These are phyloP conservation scores for Apiotrichum sp. DNA, from an alignment of 1,284 basidiomycete species.

Conservation along the genomic window DNA sequence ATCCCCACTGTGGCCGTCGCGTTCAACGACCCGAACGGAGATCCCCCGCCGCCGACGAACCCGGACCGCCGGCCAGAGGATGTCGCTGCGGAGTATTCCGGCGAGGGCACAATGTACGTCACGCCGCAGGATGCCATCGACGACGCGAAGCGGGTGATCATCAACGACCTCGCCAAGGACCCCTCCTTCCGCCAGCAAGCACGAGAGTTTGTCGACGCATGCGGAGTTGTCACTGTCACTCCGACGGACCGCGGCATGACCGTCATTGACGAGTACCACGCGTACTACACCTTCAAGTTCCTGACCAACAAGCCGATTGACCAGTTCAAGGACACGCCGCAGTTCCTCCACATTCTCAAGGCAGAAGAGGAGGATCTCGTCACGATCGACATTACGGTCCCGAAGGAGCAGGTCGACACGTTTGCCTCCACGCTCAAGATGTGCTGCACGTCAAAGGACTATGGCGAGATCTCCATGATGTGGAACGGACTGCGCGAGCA, in stretches of 20 bases:
- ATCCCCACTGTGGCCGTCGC: conserved; percentile 31
- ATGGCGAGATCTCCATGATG: conserved; percentile 73
- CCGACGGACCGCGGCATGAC: conserved; percentile 87
- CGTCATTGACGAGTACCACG: conserved; percentile 85
- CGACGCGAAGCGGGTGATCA: conserved; percentile 69
- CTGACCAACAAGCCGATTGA: conserved; percentile 70
- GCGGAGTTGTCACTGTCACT: conserved; percentile 72
- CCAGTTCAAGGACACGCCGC: conserved; percentile 64
- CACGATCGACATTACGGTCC: conserved; percentile 65
- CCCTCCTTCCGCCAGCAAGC: conserved; percentile 78
- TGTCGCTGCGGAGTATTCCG: conserved; percentile 43
- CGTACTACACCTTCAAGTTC: conserved; percentile 96
- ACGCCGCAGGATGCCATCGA: conserved; percentile 31
- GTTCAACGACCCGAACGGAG: conserved; percentile 33
- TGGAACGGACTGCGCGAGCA: conserved; percentile 87
- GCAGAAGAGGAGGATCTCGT: conserved; percentile 87
- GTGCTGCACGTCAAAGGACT: conserved; percentile 78
- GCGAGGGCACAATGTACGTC: conserved; percentile 27
- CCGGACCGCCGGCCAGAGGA: conserved; percentile 31
- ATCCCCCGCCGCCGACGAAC: conserved; percentile 33
- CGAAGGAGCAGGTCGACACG: conserved; percentile 56
- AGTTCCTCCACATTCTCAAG: conserved; percentile 85
- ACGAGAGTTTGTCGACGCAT: conserved; percentile 67
- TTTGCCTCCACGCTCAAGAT: conserved; percentile 67
- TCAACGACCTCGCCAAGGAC: conserved; percentile 88